A percentile compares a stretch with the other conserved stretches of the same genome.
Evolutionary conservation across 2,329 filamentous ascomycete genomes (phyloP).

Genomic region (Colletotrichum viniferum): DNA sequence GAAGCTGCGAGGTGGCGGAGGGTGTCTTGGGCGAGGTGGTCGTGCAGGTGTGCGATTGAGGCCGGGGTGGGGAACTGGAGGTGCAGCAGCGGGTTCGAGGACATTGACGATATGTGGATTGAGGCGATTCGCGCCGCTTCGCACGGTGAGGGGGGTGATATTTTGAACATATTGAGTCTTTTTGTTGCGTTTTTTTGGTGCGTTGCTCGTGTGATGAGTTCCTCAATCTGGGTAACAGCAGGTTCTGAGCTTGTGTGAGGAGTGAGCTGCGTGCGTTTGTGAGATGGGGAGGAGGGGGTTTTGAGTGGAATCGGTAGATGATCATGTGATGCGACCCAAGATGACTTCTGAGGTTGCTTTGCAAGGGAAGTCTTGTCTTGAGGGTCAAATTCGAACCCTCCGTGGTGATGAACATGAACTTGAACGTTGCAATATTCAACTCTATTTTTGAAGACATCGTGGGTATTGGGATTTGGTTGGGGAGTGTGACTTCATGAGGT

Average conservation of each 20-base stretch:
- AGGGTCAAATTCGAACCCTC: neutral
- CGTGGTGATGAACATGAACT: neutral
- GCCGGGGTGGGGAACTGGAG: constrained; percentile 41
- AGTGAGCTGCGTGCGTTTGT: neutral
- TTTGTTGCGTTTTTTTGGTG: neutral
- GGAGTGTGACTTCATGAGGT: neutral
- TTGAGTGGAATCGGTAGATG: neutral
- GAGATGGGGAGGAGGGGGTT: neutral
- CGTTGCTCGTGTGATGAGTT: neutral
- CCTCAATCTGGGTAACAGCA: neutral
- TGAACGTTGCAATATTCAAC: neutral
- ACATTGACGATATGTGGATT: constrained; percentile 44
- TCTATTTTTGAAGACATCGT: neutral
- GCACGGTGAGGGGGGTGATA: neutral
- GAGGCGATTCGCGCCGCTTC: constrained; percentile 29
- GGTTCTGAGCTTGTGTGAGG: neutral
- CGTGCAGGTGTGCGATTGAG: constrained; percentile 30
- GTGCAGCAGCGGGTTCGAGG: constrained; percentile 41
- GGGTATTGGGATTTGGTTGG: neutral
- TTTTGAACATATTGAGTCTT: neutral
- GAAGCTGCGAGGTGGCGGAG: constrained; percentile 29
- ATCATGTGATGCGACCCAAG: neutral
- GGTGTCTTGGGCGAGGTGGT: constrained; percentile 35
- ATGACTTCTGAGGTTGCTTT: neutral
- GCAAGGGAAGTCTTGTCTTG: neutral